Evolutionary conservation across 1,284 basidiomycete genomes (phyloP).

Genomic region (Cryptococcus sp.): DNA sequence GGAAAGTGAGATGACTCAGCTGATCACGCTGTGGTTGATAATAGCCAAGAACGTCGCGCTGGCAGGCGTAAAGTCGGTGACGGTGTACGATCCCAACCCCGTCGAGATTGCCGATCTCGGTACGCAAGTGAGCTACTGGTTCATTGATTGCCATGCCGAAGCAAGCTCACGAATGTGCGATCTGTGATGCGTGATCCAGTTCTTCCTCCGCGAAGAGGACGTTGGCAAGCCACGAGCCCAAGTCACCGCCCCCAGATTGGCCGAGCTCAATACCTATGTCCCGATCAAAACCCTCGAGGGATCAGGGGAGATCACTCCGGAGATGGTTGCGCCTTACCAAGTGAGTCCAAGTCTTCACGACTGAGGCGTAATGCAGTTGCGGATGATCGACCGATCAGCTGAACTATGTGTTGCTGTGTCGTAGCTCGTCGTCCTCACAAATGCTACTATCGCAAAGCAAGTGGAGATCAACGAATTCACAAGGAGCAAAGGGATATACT

Average conservation of each 20-base stretch:
- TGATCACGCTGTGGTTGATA: background rate
- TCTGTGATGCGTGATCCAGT: constrained; percentile 60
- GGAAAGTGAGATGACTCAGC: background rate
- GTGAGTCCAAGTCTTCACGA: constrained; percentile 56
- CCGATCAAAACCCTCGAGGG: constrained; percentile 82
- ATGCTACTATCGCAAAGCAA: constrained; percentile 75
- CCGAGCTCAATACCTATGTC: constrained; percentile 95
- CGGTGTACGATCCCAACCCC: constrained; percentile 89
- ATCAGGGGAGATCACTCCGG: constrained; percentile 71
- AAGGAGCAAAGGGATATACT: constrained; percentile 82
- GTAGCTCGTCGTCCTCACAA: constrained; percentile 86
- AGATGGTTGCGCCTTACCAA: constrained; percentile 83
- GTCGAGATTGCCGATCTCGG: constrained; percentile 86
- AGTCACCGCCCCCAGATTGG: constrained; percentile 83
- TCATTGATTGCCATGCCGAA: background rate
- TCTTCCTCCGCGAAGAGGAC: constrained; percentile 89
- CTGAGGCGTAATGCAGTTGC: background rate
- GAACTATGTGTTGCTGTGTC: background rate
- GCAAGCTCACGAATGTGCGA: background rate
- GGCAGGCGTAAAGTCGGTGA: constrained; percentile 97
- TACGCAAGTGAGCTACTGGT: constrained; percentile 68
- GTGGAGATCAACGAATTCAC: constrained; percentile 95
- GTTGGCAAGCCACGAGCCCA: constrained; percentile 84
- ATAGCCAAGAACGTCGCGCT: constrained; percentile 95
- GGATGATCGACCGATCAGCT: too few species aligned